Evolutionary conservation across 257 asterid species (phyloP), one percentile per base, ranked within the genome.

Genomic region (Orobanche coerulescens): DNA sequence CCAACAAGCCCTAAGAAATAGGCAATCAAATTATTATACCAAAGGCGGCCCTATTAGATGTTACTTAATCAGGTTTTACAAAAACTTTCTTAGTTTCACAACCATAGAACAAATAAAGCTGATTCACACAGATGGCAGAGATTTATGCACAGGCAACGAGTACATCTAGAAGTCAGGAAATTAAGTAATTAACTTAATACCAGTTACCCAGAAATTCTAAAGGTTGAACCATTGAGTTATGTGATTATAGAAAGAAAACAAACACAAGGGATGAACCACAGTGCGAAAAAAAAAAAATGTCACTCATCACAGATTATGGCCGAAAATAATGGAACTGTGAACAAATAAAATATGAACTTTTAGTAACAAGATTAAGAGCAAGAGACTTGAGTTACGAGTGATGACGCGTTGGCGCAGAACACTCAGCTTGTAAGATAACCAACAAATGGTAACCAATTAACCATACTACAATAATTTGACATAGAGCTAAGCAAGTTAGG

Each of bases 1-100:
- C 99, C 99, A 49, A 79, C 81, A 57, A 89, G 86, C 54, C 99
- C 99, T 93, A 53, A 33, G 16, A 52, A 68, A 67, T 24, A 67
- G 58, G 52, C 6, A 64, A 36, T 30, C 46, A 51, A 66, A 59
- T 48, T 56, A 1, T 64, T 20, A 48, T 11, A 44, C 6, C 40
- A 26, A 34, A 22, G 14, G 34, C 19, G 31, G 59, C 49, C 31
- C 48, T 22, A 31, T 36, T 40, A n/a, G 51, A 34, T 57, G 44
- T 66, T 54, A 22, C 50, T 37, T 10, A 51, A 42, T 52, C 55
- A 62, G 40, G 51, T 30, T 30, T 48, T 52, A 12, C 61, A 61
- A 24, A 54, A 25, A 0, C 54, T 22, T 54, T 64, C 34, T 39
- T 14, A 52, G 43, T 18, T 63, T 40, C 22, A 37, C 34, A 54